Evolutionary conservation across 129 eudicot species (phyloP), one percentile per base, ranked within the genome.

Genomic region (Helianthus annuus): DNA sequence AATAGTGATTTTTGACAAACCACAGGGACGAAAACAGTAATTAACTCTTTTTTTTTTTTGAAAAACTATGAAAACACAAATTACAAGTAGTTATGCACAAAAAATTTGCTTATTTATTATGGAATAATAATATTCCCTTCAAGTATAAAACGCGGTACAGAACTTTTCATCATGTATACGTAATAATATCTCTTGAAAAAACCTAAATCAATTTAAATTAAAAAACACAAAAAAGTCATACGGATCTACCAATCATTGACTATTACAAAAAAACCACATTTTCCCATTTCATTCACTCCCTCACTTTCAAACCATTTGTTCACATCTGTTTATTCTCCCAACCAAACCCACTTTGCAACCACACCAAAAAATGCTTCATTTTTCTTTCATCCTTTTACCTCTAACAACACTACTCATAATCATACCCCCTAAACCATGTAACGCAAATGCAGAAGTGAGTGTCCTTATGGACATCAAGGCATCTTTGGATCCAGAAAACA

Each of bases 401-500:
- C 58, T 70, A 38, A 71, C 60, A 38, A 71, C 64, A 42, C 9
- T 52, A 81, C 44, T 53, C 10, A 6, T 74, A 6, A 49, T 53
- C 10, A 4, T 71, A 6, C 1, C 17, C 48, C 82, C 77, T 53
- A 10, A 42, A 32, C 32, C 19, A 32, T 78, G 72, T 13, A 11
- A 13, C 29, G 95, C 81, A 36, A 89, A 85, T 76, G 83, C 89
- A 45, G 97, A 94, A 73, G 16, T 90, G 6, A 83, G 86, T 82
- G 89, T 90, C 45, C 76, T 94, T 10, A 84, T 94, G 94, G 88
- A 90, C 12, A 76, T 90, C 19, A 94, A 94, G 72, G 71, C 91
- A 5, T 82, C 92, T 39, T 55, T 94, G 57, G 98, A 94, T 82
- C 98, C 98, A 40, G 85, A 82, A 27, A 94, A 83, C 81, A 90